A percentile compares a stretch with the other conserved stretches of the same genome.
Conservation (phyloP, 257 asterid species). For the Solanum appendiculatum region DNA sequence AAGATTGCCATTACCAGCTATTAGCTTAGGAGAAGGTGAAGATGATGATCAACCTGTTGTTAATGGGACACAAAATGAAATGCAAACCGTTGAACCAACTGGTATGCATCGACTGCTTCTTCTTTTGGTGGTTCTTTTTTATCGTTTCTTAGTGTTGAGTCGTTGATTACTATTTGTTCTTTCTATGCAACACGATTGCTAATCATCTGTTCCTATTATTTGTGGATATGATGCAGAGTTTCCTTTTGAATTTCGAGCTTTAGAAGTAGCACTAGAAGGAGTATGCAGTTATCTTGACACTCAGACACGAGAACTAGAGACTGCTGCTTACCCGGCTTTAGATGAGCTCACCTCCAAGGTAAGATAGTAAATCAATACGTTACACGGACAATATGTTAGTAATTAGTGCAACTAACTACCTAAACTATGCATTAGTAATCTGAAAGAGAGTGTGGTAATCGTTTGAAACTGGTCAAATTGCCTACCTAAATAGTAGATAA, state of each 20-base stretch:
- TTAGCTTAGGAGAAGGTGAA: constrained; percentile 53
- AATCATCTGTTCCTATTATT: background rate
- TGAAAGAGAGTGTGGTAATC: background rate
- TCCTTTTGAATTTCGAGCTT: constrained; percentile 84
- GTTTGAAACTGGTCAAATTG: background rate
- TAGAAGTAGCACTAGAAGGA: constrained; percentile 89
- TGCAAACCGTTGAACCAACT: constrained; percentile 30
- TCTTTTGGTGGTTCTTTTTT: background rate
- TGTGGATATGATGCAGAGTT: constrained; percentile 36
- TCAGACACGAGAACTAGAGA: constrained; percentile 71
- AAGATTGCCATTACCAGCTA: constrained; percentile 38
- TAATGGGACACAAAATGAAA: constrained; percentile 25
- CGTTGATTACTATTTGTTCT: background rate
- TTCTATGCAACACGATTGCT: background rate
- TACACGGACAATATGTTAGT: background rate
- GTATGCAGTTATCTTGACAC: constrained; percentile 76
- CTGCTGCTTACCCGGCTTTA: constrained; percentile 85
- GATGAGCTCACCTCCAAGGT: constrained; percentile 93
- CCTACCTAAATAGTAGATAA: background rate
- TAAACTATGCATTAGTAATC: background rate
- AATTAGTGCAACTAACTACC: background rate
- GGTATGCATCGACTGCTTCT: constrained; percentile 17
- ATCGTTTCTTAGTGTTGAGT: background rate
- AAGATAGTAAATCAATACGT: background rate
- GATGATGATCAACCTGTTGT: constrained; percentile 37